Base-by-base conservation (phyloP, 169 alveolate species). In the Cryptosporidium felis region DNA sequence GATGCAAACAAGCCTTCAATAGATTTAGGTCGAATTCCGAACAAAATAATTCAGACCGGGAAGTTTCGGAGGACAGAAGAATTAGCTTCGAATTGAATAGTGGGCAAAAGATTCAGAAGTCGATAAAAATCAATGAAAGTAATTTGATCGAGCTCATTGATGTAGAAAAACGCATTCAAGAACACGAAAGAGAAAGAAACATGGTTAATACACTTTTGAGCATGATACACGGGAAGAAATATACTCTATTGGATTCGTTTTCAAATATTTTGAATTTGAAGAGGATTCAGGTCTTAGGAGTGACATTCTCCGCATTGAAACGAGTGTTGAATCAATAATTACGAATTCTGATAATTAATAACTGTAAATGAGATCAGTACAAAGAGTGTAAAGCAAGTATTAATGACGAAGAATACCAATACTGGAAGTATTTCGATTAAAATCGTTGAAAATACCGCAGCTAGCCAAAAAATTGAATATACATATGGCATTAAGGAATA, bases 131-230 rank as follows among this genome's bases (percentile, higher is more conserved):
- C 18, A 49, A 30, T 21, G 81, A 65, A 49, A 65, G 51, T 28
- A 74, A 36, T 36, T 45, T 74, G 23, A 36, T 36, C 18, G 40
- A 36, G 6, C 56, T 74, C 26, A 5, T 74, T 10, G 66, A 53
- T 34, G 85, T 74, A 23, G 85, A 74, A 18, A 74, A 74, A 12
- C 56, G 66, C 10, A 74, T 74, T 18, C 23, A 74, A 21, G 85
- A 74, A 38, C 74, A 74, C 21, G 85, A 74, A 53, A 74, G 16
- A 42, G 85, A 74, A 28, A 65, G 40, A 45, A 53, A n/a, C 30
- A 36, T 74, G 36, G 38, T 74, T 28, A 56, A 49, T 32, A 6
- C 59, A 74, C n/a, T 74, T 10, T 21, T 74, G 14, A 36, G 41
- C 28, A 34, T 74, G 59, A 10, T 74, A 21, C 16, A 34, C 9